These are phyloP conservation scores for Aegilops bicornis DNA, from an alignment of 176 grass and related monocot species.

Conservation along the genomic window DNA sequence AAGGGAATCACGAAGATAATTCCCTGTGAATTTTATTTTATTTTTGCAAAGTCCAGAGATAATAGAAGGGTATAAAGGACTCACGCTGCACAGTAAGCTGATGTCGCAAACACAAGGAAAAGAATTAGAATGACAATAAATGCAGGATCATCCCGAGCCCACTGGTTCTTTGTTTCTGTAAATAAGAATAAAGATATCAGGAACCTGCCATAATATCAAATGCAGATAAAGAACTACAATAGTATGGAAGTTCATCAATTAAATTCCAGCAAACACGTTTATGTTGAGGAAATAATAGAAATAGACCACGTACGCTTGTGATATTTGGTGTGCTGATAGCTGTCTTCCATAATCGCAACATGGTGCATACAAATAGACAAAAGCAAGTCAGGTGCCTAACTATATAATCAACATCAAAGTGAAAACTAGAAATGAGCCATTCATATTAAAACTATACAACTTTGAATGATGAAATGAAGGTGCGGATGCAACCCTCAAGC, in stretches of 20 bases:
- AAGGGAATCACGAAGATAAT: slow-evolving; percentile 8
- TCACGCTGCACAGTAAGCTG: slow-evolving; percentile 93
- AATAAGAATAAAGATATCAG: slow-evolving; percentile 32
- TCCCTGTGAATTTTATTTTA: too few relatives aligned
- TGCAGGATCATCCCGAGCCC: slow-evolving; percentile 97
- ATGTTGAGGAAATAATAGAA: slow-evolving; percentile 23
- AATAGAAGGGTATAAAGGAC: slow-evolving; percentile 25
- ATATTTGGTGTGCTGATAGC: slow-evolving; percentile 99
- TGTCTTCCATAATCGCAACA: slow-evolving; percentile 59
- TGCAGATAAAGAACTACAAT: neutral
- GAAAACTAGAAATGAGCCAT: neutral
- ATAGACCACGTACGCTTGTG: slow-evolving; percentile 77
- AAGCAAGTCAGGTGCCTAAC: slow-evolving; percentile 32
- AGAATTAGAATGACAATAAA: slow-evolving; percentile 95
- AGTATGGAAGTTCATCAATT: neutral
- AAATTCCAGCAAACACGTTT: slow-evolving; percentile 15
- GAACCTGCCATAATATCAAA: slow-evolving; percentile 8
- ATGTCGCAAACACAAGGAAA: slow-evolving; percentile 87
- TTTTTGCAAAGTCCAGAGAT: too few relatives aligned
- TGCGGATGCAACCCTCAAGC: neutral
- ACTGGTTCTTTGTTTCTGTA: slow-evolving; percentile 99
- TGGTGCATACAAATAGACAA: slow-evolving; percentile 47
- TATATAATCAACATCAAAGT: neutral
- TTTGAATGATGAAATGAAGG: neutral
- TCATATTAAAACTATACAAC: neutral